Conservation (phyloP, 2,329 filamentous ascomycete genomes). For the Pseudogymnoascus sp. region DNA sequence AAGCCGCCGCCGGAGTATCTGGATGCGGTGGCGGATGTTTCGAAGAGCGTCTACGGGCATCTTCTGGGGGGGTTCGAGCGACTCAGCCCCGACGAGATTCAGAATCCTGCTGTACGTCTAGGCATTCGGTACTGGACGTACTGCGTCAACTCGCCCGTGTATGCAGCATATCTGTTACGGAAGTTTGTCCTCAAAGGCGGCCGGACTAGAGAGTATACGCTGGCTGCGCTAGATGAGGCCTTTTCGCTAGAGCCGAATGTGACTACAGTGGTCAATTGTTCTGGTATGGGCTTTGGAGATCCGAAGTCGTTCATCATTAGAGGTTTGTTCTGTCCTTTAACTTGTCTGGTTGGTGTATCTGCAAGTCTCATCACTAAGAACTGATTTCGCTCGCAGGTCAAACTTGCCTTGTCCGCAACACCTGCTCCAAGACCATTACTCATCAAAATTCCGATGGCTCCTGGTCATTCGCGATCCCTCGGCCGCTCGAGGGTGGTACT, state of each 20-base stretch:
- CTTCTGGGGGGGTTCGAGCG: not conserved
- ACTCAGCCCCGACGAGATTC: not conserved
- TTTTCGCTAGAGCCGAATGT: constrained; percentile 30
- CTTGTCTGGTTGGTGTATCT: not conserved
- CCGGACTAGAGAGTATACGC: constrained; percentile 16
- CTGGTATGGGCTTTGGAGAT: constrained; percentile 35
- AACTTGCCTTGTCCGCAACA: constrained; percentile 38
- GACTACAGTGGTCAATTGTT: constrained; percentile 35
- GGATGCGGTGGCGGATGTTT: constrained; percentile 19
- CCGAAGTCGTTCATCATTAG: constrained; percentile 34
- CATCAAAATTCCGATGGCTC: constrained; percentile 52
- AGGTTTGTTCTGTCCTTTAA: constrained; percentile 15
- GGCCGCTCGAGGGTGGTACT: constrained; percentile 53
- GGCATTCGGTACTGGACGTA: constrained; percentile 34
- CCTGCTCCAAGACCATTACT: constrained; percentile 41
- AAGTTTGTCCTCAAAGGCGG: constrained; percentile 33
- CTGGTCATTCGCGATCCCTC: constrained; percentile 55
- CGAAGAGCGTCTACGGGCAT: not conserved
- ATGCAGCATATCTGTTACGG: constrained; percentile 33
- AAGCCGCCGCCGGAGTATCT: constrained; percentile 30
- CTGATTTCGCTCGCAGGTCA: constrained; percentile 28
- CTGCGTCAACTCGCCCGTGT: constrained; percentile 35
- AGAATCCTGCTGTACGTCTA: constrained; percentile 20
- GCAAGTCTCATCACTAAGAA: not conserved
- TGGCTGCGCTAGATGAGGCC: constrained; percentile 28